Evolutionary conservation across 1,284 basidiomycete species (phyloP).

Genomic region (Marasmius sp.): DNA sequence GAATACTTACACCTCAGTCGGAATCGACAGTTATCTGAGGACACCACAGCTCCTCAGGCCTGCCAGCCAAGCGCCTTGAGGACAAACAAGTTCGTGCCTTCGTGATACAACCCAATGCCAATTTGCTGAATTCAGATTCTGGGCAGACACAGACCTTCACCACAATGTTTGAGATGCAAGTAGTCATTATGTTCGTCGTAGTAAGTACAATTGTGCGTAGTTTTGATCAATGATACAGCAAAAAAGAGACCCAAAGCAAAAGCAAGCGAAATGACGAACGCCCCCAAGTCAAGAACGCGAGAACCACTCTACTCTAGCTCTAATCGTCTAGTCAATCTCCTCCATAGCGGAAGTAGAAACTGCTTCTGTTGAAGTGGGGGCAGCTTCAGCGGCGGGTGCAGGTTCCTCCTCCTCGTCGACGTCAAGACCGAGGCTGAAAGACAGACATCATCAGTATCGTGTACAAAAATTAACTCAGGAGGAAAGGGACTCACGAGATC

Average conservation of each 20-base stretch:
- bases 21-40: neutral
- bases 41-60: neutral
- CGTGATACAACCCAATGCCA: neutral
- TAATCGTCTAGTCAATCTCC: slow-evolving; percentile 69
- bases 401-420: slow-evolving; percentile 70
- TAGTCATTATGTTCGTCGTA: no score
- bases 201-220: no score
- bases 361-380: slow-evolving; percentile 50
- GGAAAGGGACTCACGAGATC: slow-evolving; percentile 61
- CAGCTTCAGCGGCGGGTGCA: slow-evolving; percentile 33
- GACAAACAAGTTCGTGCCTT: neutral
- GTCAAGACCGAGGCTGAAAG: slow-evolving; percentile 68
- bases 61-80: neutral
- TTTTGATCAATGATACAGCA: no score
- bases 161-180: no score
- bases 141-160: no score
- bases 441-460: slow-evolving; percentile 10
- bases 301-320: neutral
- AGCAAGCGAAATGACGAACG: neutral
- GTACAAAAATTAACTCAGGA: neutral
- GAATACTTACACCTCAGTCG: no score
- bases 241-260: no score
- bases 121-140: neutral
- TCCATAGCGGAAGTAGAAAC: slow-evolving; percentile 79
- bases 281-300: neutral